phyloP scores from a whole-genome alignment of 2,329 filamentous ascomycete genomes.

The Niveomyces coronatus region DNA sequence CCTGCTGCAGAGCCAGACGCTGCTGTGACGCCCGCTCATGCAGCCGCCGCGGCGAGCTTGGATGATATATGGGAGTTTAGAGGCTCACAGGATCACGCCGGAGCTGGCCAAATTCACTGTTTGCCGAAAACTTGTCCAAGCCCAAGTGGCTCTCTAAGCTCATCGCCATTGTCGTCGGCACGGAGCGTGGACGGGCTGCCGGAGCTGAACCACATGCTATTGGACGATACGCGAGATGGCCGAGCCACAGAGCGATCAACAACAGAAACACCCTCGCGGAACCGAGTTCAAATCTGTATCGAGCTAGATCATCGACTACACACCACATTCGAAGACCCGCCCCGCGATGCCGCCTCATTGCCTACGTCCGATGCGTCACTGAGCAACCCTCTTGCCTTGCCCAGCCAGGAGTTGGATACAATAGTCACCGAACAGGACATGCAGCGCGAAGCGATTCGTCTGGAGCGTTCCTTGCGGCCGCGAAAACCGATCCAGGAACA shows the following conservation, averaged over 20 bases:
- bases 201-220: constrained; percentile 13
- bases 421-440: background rate
- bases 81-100: constrained; percentile 19
- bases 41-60: background rate
- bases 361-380: too few relatives aligned
- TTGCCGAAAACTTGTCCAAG: constrained; percentile 6
- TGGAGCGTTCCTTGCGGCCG: constrained; percentile 43
- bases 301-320: background rate
- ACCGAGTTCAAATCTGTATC: background rate
- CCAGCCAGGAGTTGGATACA: constrained; percentile 9
- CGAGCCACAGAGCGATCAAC: constrained; percentile 9
- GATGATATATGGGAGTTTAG: constrained; percentile 28
- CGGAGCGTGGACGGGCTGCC: constrained; percentile 19
- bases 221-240: background rate
- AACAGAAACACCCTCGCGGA: background rate
- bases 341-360: background rate
- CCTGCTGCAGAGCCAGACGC: constrained; percentile 12
- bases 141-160: constrained; percentile 13
- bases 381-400: background rate
- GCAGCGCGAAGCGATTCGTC: constrained; percentile 21
- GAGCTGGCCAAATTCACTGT: constrained; percentile 3
- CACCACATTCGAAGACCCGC: background rate
- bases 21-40: background rate
- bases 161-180: constrained; percentile 26
- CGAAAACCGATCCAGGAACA: constrained; percentile 52